phyloP scores from a whole-genome alignment of 2,329 filamentous ascomycete species.

The Phymatotrichopsis omnivora region DNA sequence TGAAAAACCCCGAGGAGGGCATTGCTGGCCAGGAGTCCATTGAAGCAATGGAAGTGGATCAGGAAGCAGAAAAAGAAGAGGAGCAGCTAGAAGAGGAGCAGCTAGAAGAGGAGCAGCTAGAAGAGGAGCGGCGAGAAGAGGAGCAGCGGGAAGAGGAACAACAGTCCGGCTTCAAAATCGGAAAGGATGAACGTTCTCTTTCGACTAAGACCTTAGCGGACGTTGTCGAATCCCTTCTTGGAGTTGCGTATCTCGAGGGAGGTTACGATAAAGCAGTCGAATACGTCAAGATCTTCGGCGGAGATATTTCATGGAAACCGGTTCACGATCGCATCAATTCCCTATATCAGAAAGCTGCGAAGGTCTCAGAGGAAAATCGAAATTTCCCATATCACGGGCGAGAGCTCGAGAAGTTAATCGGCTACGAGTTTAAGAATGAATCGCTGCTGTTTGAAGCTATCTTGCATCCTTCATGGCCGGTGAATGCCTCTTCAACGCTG shows the following conservation, averaged over 20 bases:
- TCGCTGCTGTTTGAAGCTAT: slow-evolving; percentile 64
- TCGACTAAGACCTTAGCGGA: slow-evolving; percentile 78
- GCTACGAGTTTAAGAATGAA: slow-evolving; percentile 60
- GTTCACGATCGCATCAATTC: slow-evolving; percentile 37
- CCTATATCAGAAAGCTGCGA: slow-evolving; percentile 34
- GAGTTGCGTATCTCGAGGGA: slow-evolving; percentile 60
- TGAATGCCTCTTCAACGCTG: slow-evolving; percentile 36
- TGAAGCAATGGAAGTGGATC: slow-evolving; percentile 20
- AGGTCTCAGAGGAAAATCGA: slow-evolving; percentile 16
- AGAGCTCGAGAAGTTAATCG: slow-evolving; percentile 55
- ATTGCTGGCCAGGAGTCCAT: slow-evolving; percentile 36
- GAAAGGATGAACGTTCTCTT: too few relatives aligned
- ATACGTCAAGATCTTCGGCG: slow-evolving; percentile 53
- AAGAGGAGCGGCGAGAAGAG: too few relatives aligned
- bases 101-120: too few relatives aligned
- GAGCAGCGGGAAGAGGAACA: slow-evolving; percentile 31
- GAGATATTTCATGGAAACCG: slow-evolving; percentile 50
- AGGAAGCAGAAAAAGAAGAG: too few relatives aligned
- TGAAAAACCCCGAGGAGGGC: too few relatives aligned
- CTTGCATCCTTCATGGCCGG: slow-evolving; percentile 59
- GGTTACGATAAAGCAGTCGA: slow-evolving; percentile 52
- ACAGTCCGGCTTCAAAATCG: slow-evolving; percentile 20
- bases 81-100: too few relatives aligned
- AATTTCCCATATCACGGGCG: slow-evolving; percentile 34
- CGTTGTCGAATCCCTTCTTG: slow-evolving; percentile 75